Conservation (phyloP, 345 rosid genomes). For the Schrenkiella parvula region DNA sequence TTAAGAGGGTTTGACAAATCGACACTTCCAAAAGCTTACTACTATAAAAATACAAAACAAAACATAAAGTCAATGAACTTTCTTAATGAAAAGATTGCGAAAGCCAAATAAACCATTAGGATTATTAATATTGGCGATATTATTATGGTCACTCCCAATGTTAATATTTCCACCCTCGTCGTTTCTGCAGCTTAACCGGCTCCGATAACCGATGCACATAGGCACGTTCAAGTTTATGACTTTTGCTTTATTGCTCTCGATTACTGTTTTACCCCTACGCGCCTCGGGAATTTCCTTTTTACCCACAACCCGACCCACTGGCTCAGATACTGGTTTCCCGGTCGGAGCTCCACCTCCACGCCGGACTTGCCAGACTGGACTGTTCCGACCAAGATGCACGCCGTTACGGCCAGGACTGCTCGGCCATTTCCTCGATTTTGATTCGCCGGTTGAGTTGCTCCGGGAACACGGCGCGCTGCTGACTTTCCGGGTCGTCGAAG, state of each 20-base stretch:
- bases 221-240: slow-evolving; percentile 35
- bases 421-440: slow-evolving; percentile 56
- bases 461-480: slow-evolving; percentile 86
- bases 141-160: slow-evolving; percentile 19
- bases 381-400: slow-evolving; percentile 63
- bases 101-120: slow-evolving; percentile 49
- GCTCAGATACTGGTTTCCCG: slow-evolving; percentile 20
- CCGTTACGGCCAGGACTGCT: slow-evolving; percentile 63
- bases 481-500: slow-evolving; percentile 52
- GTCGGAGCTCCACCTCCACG: slow-evolving; percentile 37
- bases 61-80: slow-evolving; percentile 41
- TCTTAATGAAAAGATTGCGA: slow-evolving; percentile 66
- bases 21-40: not conserved
- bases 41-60: not conserved
- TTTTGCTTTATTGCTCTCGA: slow-evolving; percentile 30
- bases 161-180: slow-evolving; percentile 36
- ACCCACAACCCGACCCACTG: slow-evolving; percentile 9
- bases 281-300: slow-evolving; percentile 24
- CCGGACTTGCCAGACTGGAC: slow-evolving; percentile 75
- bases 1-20: not conserved
- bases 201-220: slow-evolving; percentile 54
- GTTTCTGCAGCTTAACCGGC: slow-evolving; percentile 62
- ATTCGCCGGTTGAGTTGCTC: slow-evolving; percentile 60
- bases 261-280: slow-evolving; percentile 31
- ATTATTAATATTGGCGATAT: slow-evolving; percentile 1